These are phyloP conservation scores for Russula lepida DNA, from an alignment of 768 basidiomycete species.

Conservation along the genomic window DNA sequence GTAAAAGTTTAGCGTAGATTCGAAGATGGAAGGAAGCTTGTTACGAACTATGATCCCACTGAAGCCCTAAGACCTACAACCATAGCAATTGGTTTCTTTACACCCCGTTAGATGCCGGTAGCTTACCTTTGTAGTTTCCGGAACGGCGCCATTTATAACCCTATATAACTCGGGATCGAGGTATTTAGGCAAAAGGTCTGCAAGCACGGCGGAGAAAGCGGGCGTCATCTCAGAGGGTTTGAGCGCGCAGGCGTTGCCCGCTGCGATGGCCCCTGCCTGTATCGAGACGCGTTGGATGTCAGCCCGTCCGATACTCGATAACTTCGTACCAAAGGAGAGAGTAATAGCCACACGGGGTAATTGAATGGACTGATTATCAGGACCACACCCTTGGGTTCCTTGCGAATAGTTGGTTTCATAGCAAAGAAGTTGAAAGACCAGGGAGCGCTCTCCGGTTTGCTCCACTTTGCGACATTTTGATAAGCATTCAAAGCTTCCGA, in stretches of 20 bases:
- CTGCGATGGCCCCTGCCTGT: conserved; percentile 32
- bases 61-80: conserved; percentile 56
- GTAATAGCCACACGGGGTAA: conserved; percentile 54
- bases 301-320: background rate
- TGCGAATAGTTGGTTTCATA: conserved; percentile 56
- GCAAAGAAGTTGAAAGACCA: conserved; percentile 49
- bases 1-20: conserved; percentile 17
- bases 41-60: conserved; percentile 53
- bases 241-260: conserved; percentile 30
- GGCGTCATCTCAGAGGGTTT: conserved; percentile 33
- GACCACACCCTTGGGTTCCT: conserved; percentile 71
- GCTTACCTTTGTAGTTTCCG: conserved; percentile 27
- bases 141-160: conserved; percentile 30
- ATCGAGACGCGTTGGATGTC: background rate
- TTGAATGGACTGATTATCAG: conserved; percentile 70
- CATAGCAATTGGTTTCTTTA: background rate
- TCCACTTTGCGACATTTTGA: conserved; percentile 65
- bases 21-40: background rate
- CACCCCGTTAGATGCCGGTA: background rate
- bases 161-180: conserved; percentile 29
- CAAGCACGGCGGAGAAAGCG: conserved; percentile 25
- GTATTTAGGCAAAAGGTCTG: conserved; percentile 25
- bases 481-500: conserved; percentile 46
- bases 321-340: conserved; percentile 47
- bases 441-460: conserved; percentile 48